Evolutionary conservation across 2,329 filamentous ascomycete species (phyloP), one percentile per base, ranked within the genome.

Genomic region (Rhexocercosporidium sp.): DNA sequence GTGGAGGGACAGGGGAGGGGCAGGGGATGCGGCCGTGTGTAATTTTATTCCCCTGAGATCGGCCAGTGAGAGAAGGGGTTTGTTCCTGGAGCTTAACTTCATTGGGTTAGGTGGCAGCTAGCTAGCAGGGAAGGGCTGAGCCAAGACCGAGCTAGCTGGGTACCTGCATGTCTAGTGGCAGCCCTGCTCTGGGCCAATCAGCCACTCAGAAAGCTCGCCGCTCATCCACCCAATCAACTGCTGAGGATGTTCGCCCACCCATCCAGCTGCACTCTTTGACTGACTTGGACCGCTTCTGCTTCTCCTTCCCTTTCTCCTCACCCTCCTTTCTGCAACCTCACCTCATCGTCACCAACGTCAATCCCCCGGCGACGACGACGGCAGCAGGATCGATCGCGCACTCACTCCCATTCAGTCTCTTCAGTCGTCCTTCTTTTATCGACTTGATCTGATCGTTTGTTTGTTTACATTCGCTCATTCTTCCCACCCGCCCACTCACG

Each of bases 351-450:
- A 61, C 65, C 41, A 46, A 57, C 62, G 41, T 49, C 62, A 49
- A 27, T 54, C 44, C n/a, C 37, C 39, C n/a, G 39, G n/a, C 41
- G 44, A 25, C 53, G 39, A 62, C 22, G 34, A 37, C 29, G 53
- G 22, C 60, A 64, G 25, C 34, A 60, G 41, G 49, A 53, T 34
- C 61, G 27, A n/a, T n/a, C 25, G n/a, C 39, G 14, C 34, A 8
- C 34, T 39, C 34, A 8, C 44, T 22, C 18, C 2, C 44, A 57
- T 46, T 59, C 37, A 39, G 41, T 46, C 22, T 27, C 44, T 25
- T 54, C 66, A 51, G 71, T 71, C 67, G 71, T 68, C 71, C 71
- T 46, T 72, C 71, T 66, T 71, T 72, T 71, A 72, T 69, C 71
- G 71, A 70, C 69, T 47, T 29, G 61, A 46, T 61, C 54, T 41